phyloP scores from a whole-genome alignment of 352 stramenopile genomes.

The Pythium monospermum region DNA sequence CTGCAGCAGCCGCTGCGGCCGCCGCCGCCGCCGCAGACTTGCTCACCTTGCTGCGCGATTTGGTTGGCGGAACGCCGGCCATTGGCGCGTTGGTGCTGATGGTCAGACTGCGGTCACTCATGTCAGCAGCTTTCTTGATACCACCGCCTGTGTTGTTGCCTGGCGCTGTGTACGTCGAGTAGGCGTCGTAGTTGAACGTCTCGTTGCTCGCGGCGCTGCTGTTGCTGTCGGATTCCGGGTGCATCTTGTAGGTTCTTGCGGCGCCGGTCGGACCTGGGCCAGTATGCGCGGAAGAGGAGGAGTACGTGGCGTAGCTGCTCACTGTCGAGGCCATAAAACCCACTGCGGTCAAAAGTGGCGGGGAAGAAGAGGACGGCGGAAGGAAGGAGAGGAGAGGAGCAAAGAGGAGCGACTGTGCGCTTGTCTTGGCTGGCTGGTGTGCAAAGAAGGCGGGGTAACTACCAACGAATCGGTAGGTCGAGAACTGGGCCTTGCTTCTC shows the following conservation, averaged over 20 bases:
- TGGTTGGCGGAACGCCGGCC: too few species aligned
- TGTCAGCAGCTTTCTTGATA: conserved; percentile 1
- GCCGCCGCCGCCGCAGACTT: too few species aligned
- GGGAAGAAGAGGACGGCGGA: conserved; percentile 20
- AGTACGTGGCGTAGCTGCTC: conserved; percentile 25
- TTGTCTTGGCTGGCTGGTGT: background rate
- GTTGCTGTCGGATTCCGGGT: conserved; percentile 15
- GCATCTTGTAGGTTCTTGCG: conserved; percentile 15
- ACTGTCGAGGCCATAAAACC: conserved; percentile 59
- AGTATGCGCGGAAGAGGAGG: too few species aligned
- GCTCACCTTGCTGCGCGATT: conserved; percentile 1
- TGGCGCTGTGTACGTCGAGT: conserved; percentile 14
- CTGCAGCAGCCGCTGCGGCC: too few species aligned
- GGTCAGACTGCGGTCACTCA: conserved; percentile 3
- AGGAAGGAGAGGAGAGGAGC: conserved; percentile 18
- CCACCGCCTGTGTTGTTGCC: background rate
- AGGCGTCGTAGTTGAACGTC: conserved; percentile 22
- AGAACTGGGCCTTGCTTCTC: background rate
- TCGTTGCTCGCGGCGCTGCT: conserved; percentile 11
- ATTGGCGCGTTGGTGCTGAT: conserved; percentile 17
- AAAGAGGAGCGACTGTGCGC: conserved; percentile 8
- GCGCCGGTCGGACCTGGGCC: too few species aligned
- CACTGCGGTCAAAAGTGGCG: conserved; percentile 32
- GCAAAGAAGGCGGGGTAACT: background rate
- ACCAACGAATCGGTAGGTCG: conserved; percentile 3